Base-by-base conservation (phyloP, 257 asterid species). In the Paulownia fortunei region DNA sequence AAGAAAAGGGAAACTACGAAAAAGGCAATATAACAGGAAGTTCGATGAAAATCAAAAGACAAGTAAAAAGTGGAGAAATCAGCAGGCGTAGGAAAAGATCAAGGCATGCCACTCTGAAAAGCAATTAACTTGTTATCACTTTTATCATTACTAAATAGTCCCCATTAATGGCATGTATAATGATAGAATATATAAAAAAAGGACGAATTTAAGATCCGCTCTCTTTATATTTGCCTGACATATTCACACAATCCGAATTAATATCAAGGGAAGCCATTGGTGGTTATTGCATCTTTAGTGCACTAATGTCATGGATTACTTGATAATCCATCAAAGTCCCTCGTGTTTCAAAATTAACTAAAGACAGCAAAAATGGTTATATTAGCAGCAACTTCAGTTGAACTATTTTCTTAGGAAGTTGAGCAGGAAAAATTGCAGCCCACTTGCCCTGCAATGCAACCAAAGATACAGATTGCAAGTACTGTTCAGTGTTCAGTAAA, bases 401-500 rank as follows among this genome's bases (percentile, higher is more conserved):
- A 27, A 69, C 76, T 10, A 66, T 34, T 47, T 23, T 13, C 0
- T 10, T 30, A 30, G 60, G 46, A 60, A 63, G 47, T 13, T 15
- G 47, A 52, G 47, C 21, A n/a, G 23, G 19, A 37, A 37, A 44
- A 21, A 56, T 51, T 75, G 71, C 72, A 36, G 49, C 71, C 84
- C 60, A 69, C 62, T 23, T 61, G 66, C 60, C 56, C 79, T 47
- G 74, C 78, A 63, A 69, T 69, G 55, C 72, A 79, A 77, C 72
- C 54, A 77, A 68, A 76, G 58, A 51, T 37, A 37, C 55, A 26
- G 67, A 77, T 69, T 1, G 66, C 21, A 26, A 69, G 74, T 69
- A 41, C 51, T 67, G 78, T 61, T 69, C 79, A 41, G 55, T 72
- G 77, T 66, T 76, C 65, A 73, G 39, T 75, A 69, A 77, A 55